Evolutionary conservation across 352 stramenopile genomes (phyloP).

Genomic region (Poterioochromonas sp.): DNA sequence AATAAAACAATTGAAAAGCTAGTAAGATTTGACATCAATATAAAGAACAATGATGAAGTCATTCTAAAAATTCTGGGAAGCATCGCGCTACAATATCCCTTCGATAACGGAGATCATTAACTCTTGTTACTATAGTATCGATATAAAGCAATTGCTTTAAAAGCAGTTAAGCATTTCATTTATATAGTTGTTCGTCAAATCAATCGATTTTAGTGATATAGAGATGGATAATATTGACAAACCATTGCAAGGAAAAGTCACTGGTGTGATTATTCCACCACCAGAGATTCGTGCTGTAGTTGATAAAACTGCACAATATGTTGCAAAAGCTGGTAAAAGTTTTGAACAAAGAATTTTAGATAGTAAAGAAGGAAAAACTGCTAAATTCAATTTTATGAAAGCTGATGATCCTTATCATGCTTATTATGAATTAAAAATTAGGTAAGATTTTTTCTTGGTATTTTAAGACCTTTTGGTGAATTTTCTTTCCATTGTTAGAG

Average conservation of each 20-base stretch:
- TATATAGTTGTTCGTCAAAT: too few relatives aligned
- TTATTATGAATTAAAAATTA: conserved; percentile 96
- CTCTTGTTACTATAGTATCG: too few relatives aligned
- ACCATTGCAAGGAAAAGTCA: conserved; percentile 38
- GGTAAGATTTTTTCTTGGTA: conserved; percentile 42
- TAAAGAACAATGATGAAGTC: too few relatives aligned
- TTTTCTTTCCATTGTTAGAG: background rate
- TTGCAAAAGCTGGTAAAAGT: conserved; percentile 89
- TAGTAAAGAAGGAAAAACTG: conserved; percentile 80
- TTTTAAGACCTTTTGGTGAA: background rate
- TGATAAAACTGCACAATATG: conserved; percentile 95
- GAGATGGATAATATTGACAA: background rate
- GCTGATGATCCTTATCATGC: conserved; percentile 86
- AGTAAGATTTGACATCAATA: too few relatives aligned
- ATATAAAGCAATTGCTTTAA: too few relatives aligned
- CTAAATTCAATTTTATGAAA: conserved; percentile 95
- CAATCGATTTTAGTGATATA: background rate
- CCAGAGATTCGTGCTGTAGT: conserved; percentile 92
- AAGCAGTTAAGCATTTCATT: too few relatives aligned
- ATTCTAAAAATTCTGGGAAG: too few relatives aligned
- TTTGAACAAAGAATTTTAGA: conserved; percentile 91
- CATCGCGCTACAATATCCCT: too few relatives aligned
- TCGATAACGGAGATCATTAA: too few relatives aligned
- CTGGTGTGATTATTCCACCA: conserved; percentile 87
- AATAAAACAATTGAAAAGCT: too few relatives aligned